Conservation (phyloP, 352 stramenopile genomes). For the Globisporangium ultimum region DNA sequence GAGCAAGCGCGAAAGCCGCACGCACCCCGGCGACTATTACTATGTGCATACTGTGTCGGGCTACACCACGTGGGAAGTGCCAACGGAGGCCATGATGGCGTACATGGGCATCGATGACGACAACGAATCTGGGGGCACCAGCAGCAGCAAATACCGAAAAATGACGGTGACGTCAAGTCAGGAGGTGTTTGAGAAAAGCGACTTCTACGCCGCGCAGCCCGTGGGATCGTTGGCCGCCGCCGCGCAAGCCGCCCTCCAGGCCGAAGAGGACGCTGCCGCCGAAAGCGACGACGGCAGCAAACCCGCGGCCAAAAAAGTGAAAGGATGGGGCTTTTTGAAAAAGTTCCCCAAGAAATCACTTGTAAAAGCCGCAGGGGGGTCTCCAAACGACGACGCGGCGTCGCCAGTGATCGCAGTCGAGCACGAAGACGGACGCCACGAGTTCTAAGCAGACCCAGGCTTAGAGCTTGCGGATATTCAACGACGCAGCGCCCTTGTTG, state of each 20-base stretch:
- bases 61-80: conserved; percentile 66
- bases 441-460: conserved; percentile 31
- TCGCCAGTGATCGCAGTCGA: conserved; percentile 19
- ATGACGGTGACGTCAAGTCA: conserved; percentile 15
- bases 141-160: not conserved
- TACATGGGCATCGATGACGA: conserved; percentile 12
- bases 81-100: conserved; percentile 23
- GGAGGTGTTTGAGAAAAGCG: conserved; percentile 14
- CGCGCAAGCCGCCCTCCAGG: conserved; percentile 14
- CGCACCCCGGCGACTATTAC: conserved; percentile 59
- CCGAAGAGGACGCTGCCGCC: conserved; percentile 16
- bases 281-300: conserved; percentile 16
- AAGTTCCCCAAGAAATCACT: conserved; percentile 16
- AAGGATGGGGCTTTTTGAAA: conserved; percentile 23
- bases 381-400: conserved; percentile 7
- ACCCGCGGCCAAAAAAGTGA: conserved; percentile 22
- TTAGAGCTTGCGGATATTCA: conserved; percentile 8
- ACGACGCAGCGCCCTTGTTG: no score
- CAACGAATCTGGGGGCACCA: not conserved
- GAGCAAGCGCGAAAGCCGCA: conserved; percentile 65
- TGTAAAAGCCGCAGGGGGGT: conserved; percentile 2
- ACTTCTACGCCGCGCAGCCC: conserved; percentile 19
- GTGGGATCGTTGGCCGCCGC: conserved; percentile 11
- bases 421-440: conserved; percentile 42
- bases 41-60: conserved; percentile 53